Percentiles rank a stretch among this genome's conserved stretches.
These are phyloP conservation scores for Limonium bicolor DNA, from an alignment of 148 eudicot species.

Conservation along the genomic window DNA sequence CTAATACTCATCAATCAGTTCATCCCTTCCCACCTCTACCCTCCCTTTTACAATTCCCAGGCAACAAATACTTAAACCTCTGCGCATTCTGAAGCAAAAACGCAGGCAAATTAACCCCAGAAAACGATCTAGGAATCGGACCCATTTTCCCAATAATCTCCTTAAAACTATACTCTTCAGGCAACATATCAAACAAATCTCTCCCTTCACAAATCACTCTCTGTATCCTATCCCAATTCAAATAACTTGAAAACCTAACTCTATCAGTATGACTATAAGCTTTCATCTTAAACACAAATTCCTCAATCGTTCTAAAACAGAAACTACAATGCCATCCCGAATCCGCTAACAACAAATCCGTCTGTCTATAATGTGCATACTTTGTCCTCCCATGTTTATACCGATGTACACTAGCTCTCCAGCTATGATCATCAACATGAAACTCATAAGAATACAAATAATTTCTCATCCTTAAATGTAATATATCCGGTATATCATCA, in stretches of 20 bases:
- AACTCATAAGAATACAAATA: slow-evolving; percentile 6
- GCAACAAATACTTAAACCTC: slow-evolving; percentile 1
- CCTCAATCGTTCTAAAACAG: slow-evolving; percentile 4
- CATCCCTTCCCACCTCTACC: too few species aligned
- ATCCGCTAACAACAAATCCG: slow-evolving; percentile 1
- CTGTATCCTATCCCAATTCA: slow-evolving; percentile 1
- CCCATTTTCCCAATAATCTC: slow-evolving; percentile 5
- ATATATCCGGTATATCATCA: not conserved
- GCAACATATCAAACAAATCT: slow-evolving; percentile 5
- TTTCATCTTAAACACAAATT: slow-evolving; percentile 7
- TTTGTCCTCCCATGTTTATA: slow-evolving; percentile 4
- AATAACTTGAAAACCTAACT: slow-evolving; percentile 2
- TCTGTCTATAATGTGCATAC: slow-evolving; percentile 2
- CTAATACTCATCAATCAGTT: too few species aligned
- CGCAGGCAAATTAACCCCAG: slow-evolving; percentile 2
- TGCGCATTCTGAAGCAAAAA: slow-evolving; percentile 2
- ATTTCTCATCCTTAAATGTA: slow-evolving; percentile 2
- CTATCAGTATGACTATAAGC: slow-evolving; percentile 8
- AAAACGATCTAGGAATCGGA: slow-evolving; percentile 4
- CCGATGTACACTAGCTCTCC: slow-evolving; percentile 3
- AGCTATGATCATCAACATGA: slow-evolving; percentile 4
- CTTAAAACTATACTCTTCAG: slow-evolving; percentile 3
- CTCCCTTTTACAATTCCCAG: slow-evolving; percentile 5
- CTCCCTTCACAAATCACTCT: slow-evolving; percentile 3
- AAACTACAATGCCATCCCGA: slow-evolving; percentile 6